Evolutionary conservation across 208 protist genomes (phyloP).

Genomic region (Crithidia sp.): DNA sequence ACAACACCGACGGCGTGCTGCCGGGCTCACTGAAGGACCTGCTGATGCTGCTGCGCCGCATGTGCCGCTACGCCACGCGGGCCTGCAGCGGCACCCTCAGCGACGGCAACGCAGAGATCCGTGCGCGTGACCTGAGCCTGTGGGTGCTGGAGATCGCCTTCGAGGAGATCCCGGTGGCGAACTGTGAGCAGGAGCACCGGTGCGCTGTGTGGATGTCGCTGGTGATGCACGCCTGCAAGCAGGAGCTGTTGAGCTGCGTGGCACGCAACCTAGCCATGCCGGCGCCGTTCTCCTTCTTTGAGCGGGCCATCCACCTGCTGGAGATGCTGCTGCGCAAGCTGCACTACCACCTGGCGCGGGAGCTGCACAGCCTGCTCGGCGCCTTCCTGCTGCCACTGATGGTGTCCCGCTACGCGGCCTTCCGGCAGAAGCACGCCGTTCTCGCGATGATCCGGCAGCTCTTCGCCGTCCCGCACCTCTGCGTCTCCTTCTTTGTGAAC

Average conservation of each 20-base stretch:
- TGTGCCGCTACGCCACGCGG: conserved; percentile 50
- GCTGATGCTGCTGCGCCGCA: conserved; percentile 57
- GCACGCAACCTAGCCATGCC: conserved; percentile 57
- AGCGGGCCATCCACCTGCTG: conserved; percentile 56
- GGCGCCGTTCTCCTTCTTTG: conserved; percentile 67
- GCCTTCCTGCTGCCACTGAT: conserved; percentile 74
- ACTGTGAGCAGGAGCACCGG: conserved; percentile 67
- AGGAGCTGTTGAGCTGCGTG: conserved; percentile 67
- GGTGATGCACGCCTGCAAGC: conserved; percentile 59
- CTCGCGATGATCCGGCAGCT: conserved; percentile 72
- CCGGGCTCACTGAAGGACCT: conserved; percentile 65
- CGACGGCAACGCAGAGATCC: conserved; percentile 52
- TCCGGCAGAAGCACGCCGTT: conserved; percentile 85
- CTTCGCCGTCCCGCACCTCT: conserved; percentile 65
- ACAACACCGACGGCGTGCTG: conserved; percentile 33
- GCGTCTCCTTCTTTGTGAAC: conserved; percentile 85
- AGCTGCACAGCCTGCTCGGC: conserved; percentile 72
- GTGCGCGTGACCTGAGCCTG: conserved; percentile 58
- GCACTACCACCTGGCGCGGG: conserved; percentile 72
- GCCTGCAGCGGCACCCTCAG: conserved; percentile 46
- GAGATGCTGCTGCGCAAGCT: conserved; percentile 63
- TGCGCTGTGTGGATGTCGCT: conserved; percentile 74
- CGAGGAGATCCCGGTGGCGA: conserved; percentile 64
- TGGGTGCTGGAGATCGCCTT: conserved; percentile 64
- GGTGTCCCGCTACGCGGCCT: conserved; percentile 56